These are phyloP conservation scores for Buxus sempervirens DNA, from an alignment of 164 flowering plant genomes.

Conservation along the genomic window DNA sequence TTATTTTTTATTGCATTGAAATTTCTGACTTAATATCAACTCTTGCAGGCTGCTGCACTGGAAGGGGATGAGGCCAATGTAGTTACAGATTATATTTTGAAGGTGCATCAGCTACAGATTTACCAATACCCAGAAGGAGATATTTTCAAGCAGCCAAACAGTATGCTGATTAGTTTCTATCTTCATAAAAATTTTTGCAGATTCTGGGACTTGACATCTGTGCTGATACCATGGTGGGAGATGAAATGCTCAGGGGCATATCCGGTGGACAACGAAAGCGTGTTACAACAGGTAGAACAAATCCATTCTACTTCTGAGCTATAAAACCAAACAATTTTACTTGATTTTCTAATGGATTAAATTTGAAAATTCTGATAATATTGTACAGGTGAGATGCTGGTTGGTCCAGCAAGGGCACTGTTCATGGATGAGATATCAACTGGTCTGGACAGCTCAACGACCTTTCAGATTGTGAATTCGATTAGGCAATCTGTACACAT, in stretches of 20 bases:
- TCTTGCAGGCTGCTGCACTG: constrained; percentile 28
- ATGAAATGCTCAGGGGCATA: constrained; percentile 41
- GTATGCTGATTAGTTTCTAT: not conserved
- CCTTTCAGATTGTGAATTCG: constrained; percentile 65
- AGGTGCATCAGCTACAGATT: constrained; percentile 15
- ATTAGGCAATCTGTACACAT: constrained; percentile 52
- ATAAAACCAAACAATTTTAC: not conserved
- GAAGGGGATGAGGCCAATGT: constrained; percentile 35
- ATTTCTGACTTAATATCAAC: not conserved
- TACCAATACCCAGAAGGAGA: not conserved
- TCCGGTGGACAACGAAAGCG: constrained; percentile 51
- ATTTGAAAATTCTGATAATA: not conserved
- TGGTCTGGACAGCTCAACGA: constrained; percentile 83
- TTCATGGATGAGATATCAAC: constrained; percentile 94
- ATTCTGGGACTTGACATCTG: constrained; percentile 42
- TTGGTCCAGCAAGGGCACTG: constrained; percentile 66
- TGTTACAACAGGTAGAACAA: constrained; percentile 32
- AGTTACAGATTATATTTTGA: constrained; percentile 32
- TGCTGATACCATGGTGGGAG: constrained; percentile 42
- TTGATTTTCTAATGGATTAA: not conserved
- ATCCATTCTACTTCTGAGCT: too few species aligned
- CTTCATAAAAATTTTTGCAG: constrained; percentile 13
- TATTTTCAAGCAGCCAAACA: not conserved
- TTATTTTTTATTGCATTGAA: not conserved
- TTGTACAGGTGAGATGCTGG: constrained; percentile 73